These are phyloP conservation scores for Botrytis porri DNA, from an alignment of 2,329 filamentous ascomycete genomes.

Conservation along the genomic window DNA sequence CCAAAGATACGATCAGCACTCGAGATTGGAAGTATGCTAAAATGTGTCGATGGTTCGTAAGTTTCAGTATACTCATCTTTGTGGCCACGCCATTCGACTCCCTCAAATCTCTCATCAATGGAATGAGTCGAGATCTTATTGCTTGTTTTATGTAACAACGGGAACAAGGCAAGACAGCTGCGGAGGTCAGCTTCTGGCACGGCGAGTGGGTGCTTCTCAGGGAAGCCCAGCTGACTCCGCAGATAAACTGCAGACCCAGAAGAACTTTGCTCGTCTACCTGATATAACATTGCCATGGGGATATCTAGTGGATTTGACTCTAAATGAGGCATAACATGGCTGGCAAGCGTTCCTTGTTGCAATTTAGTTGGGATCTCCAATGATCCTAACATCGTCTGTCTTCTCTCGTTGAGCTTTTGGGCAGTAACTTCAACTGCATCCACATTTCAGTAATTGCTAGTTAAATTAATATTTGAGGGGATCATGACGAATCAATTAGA, in stretches of 20 bases:
- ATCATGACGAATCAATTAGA: neutral
- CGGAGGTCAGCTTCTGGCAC: conserved; percentile 25
- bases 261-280: conserved; percentile 29
- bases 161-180: conserved; percentile 27
- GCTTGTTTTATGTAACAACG: conserved; percentile 27
- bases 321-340: conserved; percentile 28
- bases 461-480: neutral
- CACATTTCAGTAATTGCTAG: neutral
- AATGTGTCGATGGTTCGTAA: conserved; percentile 27
- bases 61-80: conserved; percentile 20
- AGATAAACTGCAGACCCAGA: conserved; percentile 19
- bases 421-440: conserved; percentile 29
- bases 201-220: conserved; percentile 27
- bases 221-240: conserved; percentile 30
- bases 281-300: conserved; percentile 34
- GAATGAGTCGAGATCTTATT: conserved; percentile 26
- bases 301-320: conserved; percentile 31
- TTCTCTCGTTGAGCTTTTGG: conserved; percentile 29
- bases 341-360: conserved; percentile 21
- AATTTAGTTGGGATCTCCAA: conserved; percentile 24
- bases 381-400: conserved; percentile 28
- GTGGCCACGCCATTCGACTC: conserved; percentile 24
- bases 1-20: conserved; percentile 27
- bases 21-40: conserved; percentile 31
- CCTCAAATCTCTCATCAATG: conserved; percentile 29